Evolutionary conservation across 2,329 filamentous ascomycete genomes (phyloP), one percentile per base, ranked within the genome.

Genomic region (Hirsutella thompsonii): DNA sequence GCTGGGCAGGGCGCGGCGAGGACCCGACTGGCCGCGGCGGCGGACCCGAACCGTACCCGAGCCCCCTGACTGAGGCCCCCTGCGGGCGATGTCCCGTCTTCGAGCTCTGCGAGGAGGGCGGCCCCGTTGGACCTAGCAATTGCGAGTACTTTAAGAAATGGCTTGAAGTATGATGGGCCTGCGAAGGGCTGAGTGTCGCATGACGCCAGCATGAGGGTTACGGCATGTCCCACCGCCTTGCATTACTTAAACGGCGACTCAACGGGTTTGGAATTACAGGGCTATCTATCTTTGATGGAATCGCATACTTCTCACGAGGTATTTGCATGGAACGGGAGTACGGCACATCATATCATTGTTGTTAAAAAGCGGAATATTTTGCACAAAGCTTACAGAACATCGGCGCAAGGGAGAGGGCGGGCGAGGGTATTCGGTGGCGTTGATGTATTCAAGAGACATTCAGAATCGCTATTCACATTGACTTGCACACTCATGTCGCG

Each of bases 31-130:
- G 59, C 5, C 50, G 55, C 19, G 56, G 59, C 29, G 60, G 55
- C 5, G 67, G 62, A 4, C 67, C 51, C 42, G 66, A 67, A 39
- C 60, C 66, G 14, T 63, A 63, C 40, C 54, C 70, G 49, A 94
- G 89, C 51, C 84, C 84, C 3, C 77, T 90, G 49, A 93, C 85
- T 2, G 88, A 95, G 59, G 81, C 83, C 2, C 92, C 92, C 1
- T 98, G 92, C 59, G 89, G 90, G 2, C 73, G 79, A 42, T 98
- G 92, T 60, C 92, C 92, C 0, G 90, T 95, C 2, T 94, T 94
- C 57, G 83, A 92, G 43, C 71, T 96, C 2, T 98, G 92, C 57
- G 83, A 86, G 49, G 86, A 94, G 45, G 88, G 87, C 6, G 90
- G 90, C 0, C 86, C 88, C 0, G 87, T 98, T 19, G 93, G 82